Evolutionary conservation across 2,329 filamentous ascomycete genomes (phyloP).

Genomic region (Colletotrichum abscissum): DNA sequence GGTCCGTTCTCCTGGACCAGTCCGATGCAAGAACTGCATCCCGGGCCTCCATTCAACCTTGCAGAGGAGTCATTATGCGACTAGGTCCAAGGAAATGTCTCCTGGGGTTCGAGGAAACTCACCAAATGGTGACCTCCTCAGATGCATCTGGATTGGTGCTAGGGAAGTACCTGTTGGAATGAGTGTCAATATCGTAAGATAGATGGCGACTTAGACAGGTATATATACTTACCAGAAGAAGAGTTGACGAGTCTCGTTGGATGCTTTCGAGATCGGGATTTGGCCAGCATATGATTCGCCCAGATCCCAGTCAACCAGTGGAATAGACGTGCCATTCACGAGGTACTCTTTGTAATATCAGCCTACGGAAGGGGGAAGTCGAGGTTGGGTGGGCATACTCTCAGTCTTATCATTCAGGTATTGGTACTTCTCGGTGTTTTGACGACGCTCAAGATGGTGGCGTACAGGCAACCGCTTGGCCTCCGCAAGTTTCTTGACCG

Average conservation of each 20-base stretch:
- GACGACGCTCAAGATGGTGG: neutral
- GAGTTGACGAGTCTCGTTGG: slow-evolving; percentile 61
- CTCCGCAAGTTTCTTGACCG: slow-evolving; percentile 3
- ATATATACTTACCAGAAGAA: slow-evolving; percentile 78
- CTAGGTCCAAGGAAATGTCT: too few relatives aligned
- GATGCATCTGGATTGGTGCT: slow-evolving; percentile 66
- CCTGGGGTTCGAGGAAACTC: slow-evolving; percentile 31
- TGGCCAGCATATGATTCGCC: slow-evolving; percentile 74
- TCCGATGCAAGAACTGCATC: slow-evolving; percentile 72
- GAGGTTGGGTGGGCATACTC: neutral
- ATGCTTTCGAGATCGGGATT: slow-evolving; percentile 63
- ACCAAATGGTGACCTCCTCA: slow-evolving; percentile 70
- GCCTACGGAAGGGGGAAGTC: neutral
- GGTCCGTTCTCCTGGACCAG: slow-evolving; percentile 83
- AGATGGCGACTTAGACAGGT: slow-evolving; percentile 16
- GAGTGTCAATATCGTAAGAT: neutral
- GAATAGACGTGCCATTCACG: slow-evolving; percentile 73
- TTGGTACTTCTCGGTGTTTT: slow-evolving; percentile 17
- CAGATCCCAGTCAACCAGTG: slow-evolving; percentile 78
- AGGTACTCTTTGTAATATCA: slow-evolving; percentile 60
- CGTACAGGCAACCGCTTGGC: neutral
- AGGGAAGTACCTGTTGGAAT: slow-evolving; percentile 47
- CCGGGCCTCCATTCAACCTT: slow-evolving; percentile 52
- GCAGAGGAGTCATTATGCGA: neutral
- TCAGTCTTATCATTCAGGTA: slow-evolving; percentile 11